Evolutionary conservation across 495 filamentous ascomycete species (phyloP), one percentile per base, ranked within the genome.

Genomic region (Bathelium albidoporum): DNA sequence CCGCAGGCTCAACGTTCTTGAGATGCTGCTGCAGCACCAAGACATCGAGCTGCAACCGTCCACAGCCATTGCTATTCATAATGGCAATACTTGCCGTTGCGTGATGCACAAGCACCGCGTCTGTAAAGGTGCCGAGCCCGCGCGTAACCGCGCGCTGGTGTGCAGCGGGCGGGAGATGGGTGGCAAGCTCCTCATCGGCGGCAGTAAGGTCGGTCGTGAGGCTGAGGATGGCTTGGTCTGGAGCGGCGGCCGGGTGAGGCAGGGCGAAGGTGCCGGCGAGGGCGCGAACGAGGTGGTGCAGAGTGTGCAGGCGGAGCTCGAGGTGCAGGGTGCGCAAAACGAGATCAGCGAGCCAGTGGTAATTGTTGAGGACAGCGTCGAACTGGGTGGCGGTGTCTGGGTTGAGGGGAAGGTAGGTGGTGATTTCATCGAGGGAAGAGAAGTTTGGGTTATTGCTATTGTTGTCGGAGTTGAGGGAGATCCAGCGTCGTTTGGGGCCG

Each of bases 11-110:
- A 64, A 98, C 87, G 61, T 94, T 94, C 75, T 92, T 95, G 60
- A 98, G 81, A 66, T 96, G 96, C 68, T 97, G 95, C 71, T 96
- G 92, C 32, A 98, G 77, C 55, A 98, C 94, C 10, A 95, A 79
- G 53, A 97, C 89, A 70, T 97, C 95, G 32, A 97, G 82, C 68
- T 89, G 87, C 79, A 97, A 88, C 7, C 90, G 82, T 24, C 84
- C 81, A 65, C 86, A 89, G 18, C 95, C 94, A 62, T 86, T 80
- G 36, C 76, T 75, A 65, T 95, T 92, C 81, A 95, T 86, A 1
- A 81, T 81, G 36, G 82, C 81, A 55, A 91, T 87, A 12, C 73
- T 75, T 11, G 83, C 83, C 67, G 85, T 83, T n/a, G n/a, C n/a
- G n/a, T 82, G 72, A 14, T 60, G 45, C 24, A 91, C 81, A 36